phyloP scores from a whole-genome alignment of 2,329 filamentous ascomycete genomes.

The Curvularia spicifera region DNA sequence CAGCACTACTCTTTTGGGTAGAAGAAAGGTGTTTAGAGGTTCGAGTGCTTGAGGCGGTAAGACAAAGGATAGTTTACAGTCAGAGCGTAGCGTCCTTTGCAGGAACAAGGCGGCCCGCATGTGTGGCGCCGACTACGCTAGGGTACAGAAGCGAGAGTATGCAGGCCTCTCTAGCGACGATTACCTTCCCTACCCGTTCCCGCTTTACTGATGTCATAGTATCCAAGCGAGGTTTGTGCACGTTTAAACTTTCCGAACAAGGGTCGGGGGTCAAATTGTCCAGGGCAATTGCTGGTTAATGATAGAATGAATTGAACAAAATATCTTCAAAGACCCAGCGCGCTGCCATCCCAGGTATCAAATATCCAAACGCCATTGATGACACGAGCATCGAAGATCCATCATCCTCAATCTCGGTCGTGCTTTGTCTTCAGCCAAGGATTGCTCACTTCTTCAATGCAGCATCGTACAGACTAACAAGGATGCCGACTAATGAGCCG shows the following conservation, averaged over 20 bases:
- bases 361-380: constrained; percentile 10
- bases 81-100: constrained; percentile 1
- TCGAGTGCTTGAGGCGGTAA: background rate
- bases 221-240: background rate
- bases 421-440: background rate
- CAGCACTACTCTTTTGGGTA: background rate
- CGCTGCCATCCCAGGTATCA: constrained; percentile 4
- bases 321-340: background rate
- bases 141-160: constrained; percentile 1
- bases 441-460: constrained; percentile 64
- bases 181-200: background rate
- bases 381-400: constrained; percentile 1
- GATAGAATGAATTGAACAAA: background rate
- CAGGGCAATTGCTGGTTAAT: background rate
- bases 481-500: constrained; percentile 69
- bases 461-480: constrained; percentile 79
- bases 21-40: background rate
- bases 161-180: background rate
- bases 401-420: constrained; percentile 1
- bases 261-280: no score
- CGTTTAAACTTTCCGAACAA: background rate
- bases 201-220: background rate
- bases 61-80: constrained; percentile 2
- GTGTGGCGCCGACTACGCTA: background rate
- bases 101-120: constrained; percentile 3